Base-by-base conservation (phyloP, 208 protist species). In the Hexamita inflata region DNA sequence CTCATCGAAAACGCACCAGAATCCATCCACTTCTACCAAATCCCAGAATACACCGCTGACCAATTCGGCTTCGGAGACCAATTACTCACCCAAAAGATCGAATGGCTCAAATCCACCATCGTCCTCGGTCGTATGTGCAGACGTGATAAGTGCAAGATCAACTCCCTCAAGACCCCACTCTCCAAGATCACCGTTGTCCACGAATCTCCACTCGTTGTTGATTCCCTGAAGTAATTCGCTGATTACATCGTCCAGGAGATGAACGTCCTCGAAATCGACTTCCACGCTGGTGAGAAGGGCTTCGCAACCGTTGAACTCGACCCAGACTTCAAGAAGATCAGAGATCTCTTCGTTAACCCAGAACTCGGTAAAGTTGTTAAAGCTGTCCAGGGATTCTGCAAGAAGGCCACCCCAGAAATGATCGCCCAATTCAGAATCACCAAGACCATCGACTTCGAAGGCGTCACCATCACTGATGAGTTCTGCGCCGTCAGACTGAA, bases 91-190 rank as follows among this genome's bases (percentile, higher is more conserved):
- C 24, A 73, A 11, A 70, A 59, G 32, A 80, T 93, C 1, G 64
- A 35, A 1, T n/a, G n/a, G 34, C 89, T 94, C 88, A 87, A 91
- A 81, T 58, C 62, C 7, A 85, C 92, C 32, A 92, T 98, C 59
- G 88, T 93, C 58, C 82, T 94, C 13, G 91, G 92, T 29, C 89
- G 95, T 59, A 86, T 89, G 24, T 74, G 93, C n/a, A 88, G 95
- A 29, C 84, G 90, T 58, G 85, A 90, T 68, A 92, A 88, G 39
- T 85, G 94, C 41, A 81, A 39, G 1, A 80, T 92, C 57, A n/a
- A 7, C 2, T 66, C 68, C 7, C 53, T 84, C 53, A 78, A 89
- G 84, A 89, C 93, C 86, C 91, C 92, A 0, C 83, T 95, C n/a
- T 79, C 83, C 59, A 83, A 90, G 76, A 82, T 92, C 26, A 84